phyloP scores from a whole-genome alignment of 495 filamentous ascomycete genomes.

The Cladorrhinum samala region DNA sequence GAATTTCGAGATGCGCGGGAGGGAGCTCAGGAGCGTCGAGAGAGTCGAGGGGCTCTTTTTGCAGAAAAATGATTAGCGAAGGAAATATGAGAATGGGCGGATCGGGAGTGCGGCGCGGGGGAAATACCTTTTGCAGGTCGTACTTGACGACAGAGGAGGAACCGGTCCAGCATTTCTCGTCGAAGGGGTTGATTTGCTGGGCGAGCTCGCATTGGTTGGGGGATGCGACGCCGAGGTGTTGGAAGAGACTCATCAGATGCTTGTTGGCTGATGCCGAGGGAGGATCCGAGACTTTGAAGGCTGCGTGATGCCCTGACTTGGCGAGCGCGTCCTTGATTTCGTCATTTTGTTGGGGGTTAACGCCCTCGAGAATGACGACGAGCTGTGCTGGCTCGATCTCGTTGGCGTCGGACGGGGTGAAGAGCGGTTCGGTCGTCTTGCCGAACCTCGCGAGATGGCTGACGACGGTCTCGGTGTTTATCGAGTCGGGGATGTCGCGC shows the following conservation, averaged over 20 bases:
- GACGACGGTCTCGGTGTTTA: slow-evolving; percentile 34
- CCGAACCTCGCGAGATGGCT: slow-evolving; percentile 37
- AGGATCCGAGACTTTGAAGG: slow-evolving; percentile 38
- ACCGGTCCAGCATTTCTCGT: slow-evolving; percentile 41
- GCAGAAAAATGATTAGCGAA: background rate
- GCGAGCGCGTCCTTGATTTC: slow-evolving; percentile 27
- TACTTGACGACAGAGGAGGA: slow-evolving; percentile 38
- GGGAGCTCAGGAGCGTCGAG: slow-evolving; percentile 25
- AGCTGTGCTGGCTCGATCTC: slow-evolving; percentile 38
- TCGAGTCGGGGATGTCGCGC: slow-evolving; percentile 33
- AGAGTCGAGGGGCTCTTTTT: slow-evolving; percentile 31
- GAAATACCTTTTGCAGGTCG: slow-evolving; percentile 33
- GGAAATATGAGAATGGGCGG: background rate
- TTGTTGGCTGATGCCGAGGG: slow-evolving; percentile 34
- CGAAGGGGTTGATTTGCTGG: slow-evolving; percentile 36
- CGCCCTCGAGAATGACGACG: slow-evolving; percentile 45
- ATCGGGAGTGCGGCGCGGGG: background rate
- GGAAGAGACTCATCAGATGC: slow-evolving; percentile 26
- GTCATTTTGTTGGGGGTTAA: slow-evolving; percentile 26
- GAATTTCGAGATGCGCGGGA: slow-evolving; percentile 28
- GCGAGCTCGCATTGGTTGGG: slow-evolving; percentile 32
- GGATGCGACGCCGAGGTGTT: slow-evolving; percentile 18
- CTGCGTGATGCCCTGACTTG: slow-evolving; percentile 24
- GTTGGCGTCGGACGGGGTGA: slow-evolving; percentile 18
- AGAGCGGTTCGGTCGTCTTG: slow-evolving; percentile 35